These are phyloP conservation scores for Austroboletus niveus DNA, from an alignment of 1,284 basidiomycete genomes.

Conservation along the genomic window DNA sequence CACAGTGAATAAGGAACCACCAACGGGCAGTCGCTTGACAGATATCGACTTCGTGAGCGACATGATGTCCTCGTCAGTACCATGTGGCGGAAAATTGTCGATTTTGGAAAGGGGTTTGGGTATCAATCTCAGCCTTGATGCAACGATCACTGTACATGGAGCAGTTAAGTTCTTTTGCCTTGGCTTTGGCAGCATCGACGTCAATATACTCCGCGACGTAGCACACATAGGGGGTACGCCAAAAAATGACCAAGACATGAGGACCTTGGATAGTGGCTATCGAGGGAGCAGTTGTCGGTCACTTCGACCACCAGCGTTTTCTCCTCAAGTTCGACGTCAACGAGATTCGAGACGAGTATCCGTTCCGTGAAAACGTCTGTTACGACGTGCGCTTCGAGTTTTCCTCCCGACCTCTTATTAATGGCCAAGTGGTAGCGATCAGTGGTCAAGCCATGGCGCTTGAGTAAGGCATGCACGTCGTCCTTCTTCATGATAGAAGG, in stretches of 20 bases:
- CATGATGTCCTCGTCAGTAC: slow-evolving; percentile 22
- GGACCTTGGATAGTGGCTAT: slow-evolving; percentile 28
- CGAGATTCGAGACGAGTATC: slow-evolving; percentile 37
- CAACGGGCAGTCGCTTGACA: slow-evolving; percentile 21
- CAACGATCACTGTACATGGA: slow-evolving; percentile 36
- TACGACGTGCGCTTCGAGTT: slow-evolving; percentile 38
- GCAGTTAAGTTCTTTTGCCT: slow-evolving; percentile 35
- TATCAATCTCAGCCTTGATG: slow-evolving; percentile 44
- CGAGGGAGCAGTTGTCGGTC: slow-evolving; percentile 33
- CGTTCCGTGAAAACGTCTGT: slow-evolving; percentile 38
- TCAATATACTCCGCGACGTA: slow-evolving; percentile 39
- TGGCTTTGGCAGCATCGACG: slow-evolving; percentile 12
- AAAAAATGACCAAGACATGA: slow-evolving; percentile 43
- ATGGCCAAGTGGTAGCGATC: slow-evolving; percentile 33
- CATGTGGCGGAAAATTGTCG: slow-evolving; percentile 20
- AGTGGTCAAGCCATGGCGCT: slow-evolving; percentile 35
- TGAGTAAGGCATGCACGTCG: slow-evolving; percentile 42
- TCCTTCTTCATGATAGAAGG: slow-evolving; percentile 35
- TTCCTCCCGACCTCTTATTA: slow-evolving; percentile 15
- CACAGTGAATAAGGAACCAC: neutral
- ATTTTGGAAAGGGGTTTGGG: slow-evolving; percentile 29
- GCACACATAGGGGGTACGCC: slow-evolving; percentile 39
- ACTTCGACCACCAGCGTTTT: slow-evolving; percentile 40
- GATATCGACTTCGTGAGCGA: slow-evolving; percentile 16
- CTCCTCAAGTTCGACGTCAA: slow-evolving; percentile 44